These are phyloP conservation scores for Caloboletus inedulis DNA, from an alignment of 1,284 basidiomycete genomes.

Conservation along the genomic window DNA sequence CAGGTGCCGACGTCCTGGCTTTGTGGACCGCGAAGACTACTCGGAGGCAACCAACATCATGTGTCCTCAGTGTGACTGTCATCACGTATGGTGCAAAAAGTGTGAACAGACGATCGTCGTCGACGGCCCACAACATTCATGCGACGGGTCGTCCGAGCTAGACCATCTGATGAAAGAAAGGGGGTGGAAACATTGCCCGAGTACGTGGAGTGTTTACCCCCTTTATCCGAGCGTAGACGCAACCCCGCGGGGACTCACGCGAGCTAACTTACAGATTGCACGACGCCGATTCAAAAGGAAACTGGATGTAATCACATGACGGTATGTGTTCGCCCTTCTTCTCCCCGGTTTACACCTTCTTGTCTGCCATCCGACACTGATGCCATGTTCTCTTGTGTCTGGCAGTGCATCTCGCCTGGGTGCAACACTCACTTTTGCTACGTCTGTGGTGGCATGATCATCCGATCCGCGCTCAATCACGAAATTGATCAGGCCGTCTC, in stretches of 20 bases:
- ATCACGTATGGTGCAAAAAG: conserved; percentile 52
- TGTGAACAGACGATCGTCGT: conserved; percentile 46
- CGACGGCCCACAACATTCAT: conserved; percentile 47
- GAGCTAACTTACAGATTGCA: conserved; percentile 45
- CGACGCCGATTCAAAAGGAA: conserved; percentile 54
- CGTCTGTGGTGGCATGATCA: conserved; percentile 50
- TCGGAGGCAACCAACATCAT: conserved; percentile 38
- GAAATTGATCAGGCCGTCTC: conserved; percentile 44
- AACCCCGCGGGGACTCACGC: not conserved
- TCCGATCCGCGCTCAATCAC: conserved; percentile 43
- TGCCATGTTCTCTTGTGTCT: not conserved
- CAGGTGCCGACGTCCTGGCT: conserved; percentile 46
- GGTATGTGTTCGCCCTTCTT: conserved; percentile 34
- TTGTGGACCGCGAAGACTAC: conserved; percentile 50
- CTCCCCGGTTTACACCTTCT: not conserved
- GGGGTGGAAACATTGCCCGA: conserved; percentile 63
- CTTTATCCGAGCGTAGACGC: not conserved
- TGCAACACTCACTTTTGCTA: conserved; percentile 70
- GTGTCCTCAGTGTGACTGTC: conserved; percentile 48
- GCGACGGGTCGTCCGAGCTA: conserved; percentile 55
- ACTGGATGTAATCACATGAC: conserved; percentile 66
- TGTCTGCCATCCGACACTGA: not conserved
- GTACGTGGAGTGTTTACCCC: conserved; percentile 29
- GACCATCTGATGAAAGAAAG: conserved; percentile 47
- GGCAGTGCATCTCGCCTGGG: conserved; percentile 54